phyloP scores from a whole-genome alignment of 805 yeast genomes.

The Ogataea paraovalis region DNA sequence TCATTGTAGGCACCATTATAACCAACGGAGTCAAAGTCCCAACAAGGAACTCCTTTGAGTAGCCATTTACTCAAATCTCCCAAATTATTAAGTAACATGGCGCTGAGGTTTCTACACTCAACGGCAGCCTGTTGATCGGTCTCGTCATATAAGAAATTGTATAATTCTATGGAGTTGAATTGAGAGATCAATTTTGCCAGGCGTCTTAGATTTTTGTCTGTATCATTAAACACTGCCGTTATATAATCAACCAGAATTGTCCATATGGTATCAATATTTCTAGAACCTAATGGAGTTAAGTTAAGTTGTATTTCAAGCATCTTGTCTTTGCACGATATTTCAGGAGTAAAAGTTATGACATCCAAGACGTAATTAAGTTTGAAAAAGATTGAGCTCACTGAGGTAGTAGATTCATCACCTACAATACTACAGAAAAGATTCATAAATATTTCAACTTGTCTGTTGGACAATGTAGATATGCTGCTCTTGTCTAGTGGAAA shows the following conservation, averaged over 20 bases:
- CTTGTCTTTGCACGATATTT: constrained; percentile 14
- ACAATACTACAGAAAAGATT: constrained; percentile 52
- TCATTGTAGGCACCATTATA: constrained; percentile 32
- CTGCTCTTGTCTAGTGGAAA: constrained; percentile 30
- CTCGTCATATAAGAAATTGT: constrained; percentile 43
- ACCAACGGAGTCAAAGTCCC: constrained; percentile 18
- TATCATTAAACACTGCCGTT: constrained; percentile 12
- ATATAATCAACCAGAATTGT: constrained; percentile 32
- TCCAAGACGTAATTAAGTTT: constrained; percentile 33
- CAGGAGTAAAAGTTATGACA: constrained; percentile 36
- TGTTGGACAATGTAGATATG: constrained; percentile 9
- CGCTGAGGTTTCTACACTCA: constrained; percentile 43
- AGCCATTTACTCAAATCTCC: constrained; percentile 34
- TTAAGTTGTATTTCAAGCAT: constrained; percentile 45
- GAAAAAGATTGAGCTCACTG: constrained; percentile 42
- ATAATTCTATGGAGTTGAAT: constrained; percentile 40
- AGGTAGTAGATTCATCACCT: constrained; percentile 58
- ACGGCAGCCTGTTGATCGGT: constrained; percentile 37
- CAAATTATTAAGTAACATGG: constrained; percentile 36
- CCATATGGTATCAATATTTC: constrained; percentile 33
- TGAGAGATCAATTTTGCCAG: constrained; percentile 45
- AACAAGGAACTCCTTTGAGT: constrained; percentile 37
- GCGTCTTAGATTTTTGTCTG: constrained; percentile 13
- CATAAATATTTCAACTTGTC: constrained; percentile 30
- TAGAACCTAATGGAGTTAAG: constrained; percentile 45